These are phyloP conservation scores for Colletotrichum tropicicola DNA, from an alignment of 2,329 filamentous ascomycete species.

Conservation along the genomic window DNA sequence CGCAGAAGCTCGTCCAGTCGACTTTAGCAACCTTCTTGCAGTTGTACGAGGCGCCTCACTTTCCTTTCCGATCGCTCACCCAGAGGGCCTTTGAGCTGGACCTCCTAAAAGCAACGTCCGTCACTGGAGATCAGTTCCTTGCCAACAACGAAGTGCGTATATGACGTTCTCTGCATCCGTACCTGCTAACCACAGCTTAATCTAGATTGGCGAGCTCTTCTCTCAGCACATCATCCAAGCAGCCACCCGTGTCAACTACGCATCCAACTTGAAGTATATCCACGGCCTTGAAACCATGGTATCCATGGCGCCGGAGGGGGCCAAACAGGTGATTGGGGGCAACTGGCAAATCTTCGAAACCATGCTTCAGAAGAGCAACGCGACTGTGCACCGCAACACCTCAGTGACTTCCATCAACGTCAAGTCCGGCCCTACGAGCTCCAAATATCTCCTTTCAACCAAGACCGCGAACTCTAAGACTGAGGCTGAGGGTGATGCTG, in stretches of 20 bases:
- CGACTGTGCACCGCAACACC: slow-evolving; percentile 71
- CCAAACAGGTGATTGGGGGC: slow-evolving; percentile 80
- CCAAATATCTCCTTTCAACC: slow-evolving; percentile 58
- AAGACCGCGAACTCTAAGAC: slow-evolving; percentile 34
- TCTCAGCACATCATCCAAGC: slow-evolving; percentile 87
- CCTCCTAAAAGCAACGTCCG: slow-evolving; percentile 70
- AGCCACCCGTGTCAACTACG: slow-evolving; percentile 93
- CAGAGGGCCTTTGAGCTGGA: slow-evolving; percentile 73
- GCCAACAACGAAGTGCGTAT: slow-evolving; percentile 64
- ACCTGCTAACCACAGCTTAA: background rate
- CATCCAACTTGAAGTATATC: slow-evolving; percentile 84
- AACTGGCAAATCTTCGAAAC: slow-evolving; percentile 95
- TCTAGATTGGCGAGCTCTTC: slow-evolving; percentile 71
- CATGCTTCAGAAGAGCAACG: slow-evolving; percentile 75
- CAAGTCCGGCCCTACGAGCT: slow-evolving; percentile 45
- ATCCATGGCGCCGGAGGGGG: slow-evolving; percentile 88
- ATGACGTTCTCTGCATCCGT: background rate
- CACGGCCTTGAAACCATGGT: slow-evolving; percentile 92
- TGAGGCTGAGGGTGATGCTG: slow-evolving; percentile 15
- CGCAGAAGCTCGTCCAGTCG: slow-evolving; percentile 75
- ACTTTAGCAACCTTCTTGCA: slow-evolving; percentile 78
- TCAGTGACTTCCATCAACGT: slow-evolving; percentile 69
- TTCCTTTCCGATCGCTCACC: slow-evolving; percentile 84
- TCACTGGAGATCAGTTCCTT: slow-evolving; percentile 80
- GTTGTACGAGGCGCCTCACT: slow-evolving; percentile 83